Conservation (phyloP, 345 rosid species). For the Aquilaria yunnanensis region DNA sequence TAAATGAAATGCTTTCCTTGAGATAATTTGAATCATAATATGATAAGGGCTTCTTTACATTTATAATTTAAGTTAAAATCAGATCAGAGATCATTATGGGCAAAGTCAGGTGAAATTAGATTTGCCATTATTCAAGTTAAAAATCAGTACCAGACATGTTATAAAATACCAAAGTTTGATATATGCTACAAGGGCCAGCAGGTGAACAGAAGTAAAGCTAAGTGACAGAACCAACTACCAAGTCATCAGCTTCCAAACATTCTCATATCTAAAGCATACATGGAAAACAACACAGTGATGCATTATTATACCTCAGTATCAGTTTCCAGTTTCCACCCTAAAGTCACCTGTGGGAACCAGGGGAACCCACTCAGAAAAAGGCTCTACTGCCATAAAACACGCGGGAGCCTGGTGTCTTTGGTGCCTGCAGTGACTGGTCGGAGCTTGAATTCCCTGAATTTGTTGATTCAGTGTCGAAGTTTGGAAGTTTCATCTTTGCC, state of each 20-base stretch:
- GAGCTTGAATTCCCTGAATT: slow-evolving; percentile 79
- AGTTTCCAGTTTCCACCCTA: slow-evolving; percentile 66
- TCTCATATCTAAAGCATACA: slow-evolving; percentile 34
- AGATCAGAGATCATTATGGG: slow-evolving; percentile 24
- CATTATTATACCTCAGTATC: slow-evolving; percentile 60
- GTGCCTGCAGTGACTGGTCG: slow-evolving; percentile 60
- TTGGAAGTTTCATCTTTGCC: slow-evolving; percentile 99
- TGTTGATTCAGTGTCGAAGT: slow-evolving; percentile 59
- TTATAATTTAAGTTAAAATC: slow-evolving; percentile 39
- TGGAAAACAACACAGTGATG: slow-evolving; percentile 52
- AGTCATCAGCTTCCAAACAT: slow-evolving; percentile 30
- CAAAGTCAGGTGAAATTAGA: slow-evolving; percentile 25
- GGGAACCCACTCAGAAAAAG: slow-evolving; percentile 61
- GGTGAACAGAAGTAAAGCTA: slow-evolving; percentile 34
- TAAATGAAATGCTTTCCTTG: no score
- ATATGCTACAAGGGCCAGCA: slow-evolving; percentile 25
- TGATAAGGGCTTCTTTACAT: no score
- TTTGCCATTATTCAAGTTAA: slow-evolving; percentile 28
- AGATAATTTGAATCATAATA: no score
- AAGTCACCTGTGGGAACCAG: slow-evolving; percentile 51
- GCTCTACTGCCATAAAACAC: slow-evolving; percentile 98
- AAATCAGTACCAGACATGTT: slow-evolving; percentile 15
- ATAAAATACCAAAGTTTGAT: slow-evolving; percentile 27
- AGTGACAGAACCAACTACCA: slow-evolving; percentile 22
- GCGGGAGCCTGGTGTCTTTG: slow-evolving; percentile 74